Evolutionary conservation across 441 rosid species (phyloP).

Genomic region (Adansonia rubrostipa): DNA sequence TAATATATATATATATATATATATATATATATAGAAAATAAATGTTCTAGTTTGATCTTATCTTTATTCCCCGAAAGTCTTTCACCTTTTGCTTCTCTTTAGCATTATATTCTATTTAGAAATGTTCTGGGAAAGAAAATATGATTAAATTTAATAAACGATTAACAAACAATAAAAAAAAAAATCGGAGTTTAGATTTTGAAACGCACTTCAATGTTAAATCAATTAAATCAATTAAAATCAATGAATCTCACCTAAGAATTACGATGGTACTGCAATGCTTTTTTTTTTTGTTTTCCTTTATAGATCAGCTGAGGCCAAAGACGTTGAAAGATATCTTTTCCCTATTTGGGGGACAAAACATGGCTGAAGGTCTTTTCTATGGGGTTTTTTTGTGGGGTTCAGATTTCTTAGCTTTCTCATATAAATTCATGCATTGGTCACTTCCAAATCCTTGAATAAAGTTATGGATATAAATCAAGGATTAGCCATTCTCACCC

Average conservation of each 20-base stretch:
- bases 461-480: background rate
- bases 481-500: conserved; percentile 7
- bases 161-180: too few species aligned
- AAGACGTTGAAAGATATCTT: conserved; percentile 28
- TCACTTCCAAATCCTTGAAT: background rate
- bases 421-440: conserved; percentile 19
- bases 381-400: conserved; percentile 33
- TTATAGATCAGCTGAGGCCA: conserved; percentile 15
- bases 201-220: too few species aligned
- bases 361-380: conserved; percentile 38
- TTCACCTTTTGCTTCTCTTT: conserved; percentile 19
- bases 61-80: conserved; percentile 31
- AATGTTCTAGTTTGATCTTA: conserved; percentile 18
- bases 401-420: conserved; percentile 7
- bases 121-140: background rate
- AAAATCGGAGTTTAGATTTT: too few species aligned
- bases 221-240: too few species aligned
- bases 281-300: background rate
- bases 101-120: background rate
- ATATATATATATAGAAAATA: background rate
- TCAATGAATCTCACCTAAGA: conserved; percentile 6
- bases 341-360: conserved; percentile 41
- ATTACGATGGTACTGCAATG: conserved; percentile 15
- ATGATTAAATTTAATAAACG: too few species aligned
- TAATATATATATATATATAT: background rate